Base-by-base conservation (phyloP, 306 rosid genomes). In the Styphnolobium japonicum region DNA sequence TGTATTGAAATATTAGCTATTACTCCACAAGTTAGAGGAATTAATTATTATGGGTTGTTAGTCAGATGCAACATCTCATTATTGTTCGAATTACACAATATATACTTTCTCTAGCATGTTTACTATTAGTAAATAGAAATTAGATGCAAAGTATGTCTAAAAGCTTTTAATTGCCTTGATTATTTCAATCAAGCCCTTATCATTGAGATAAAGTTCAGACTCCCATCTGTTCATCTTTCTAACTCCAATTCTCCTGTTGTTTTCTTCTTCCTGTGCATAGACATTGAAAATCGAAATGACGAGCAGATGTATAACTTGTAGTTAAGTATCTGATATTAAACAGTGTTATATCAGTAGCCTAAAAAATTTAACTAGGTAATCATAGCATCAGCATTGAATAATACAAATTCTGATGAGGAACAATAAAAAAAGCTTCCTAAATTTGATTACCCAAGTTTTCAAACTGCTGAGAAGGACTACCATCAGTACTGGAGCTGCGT, bases 381-480 rank as follows among this genome's bases (percentile, higher is more conserved):
- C n/a, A 45, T 27, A 55, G 21, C 57, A 66, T 53, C 27, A 77
- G 9, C 45, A 40, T 16, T 22, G 52, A 37, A 57, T 11, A 16
- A 68, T 31, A 53, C 14, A 48, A n/a, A 15, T 37, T 52, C 34
- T 64, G 0, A 48, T 3, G 15, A 52, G 31, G 34, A 75, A 21
- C 36, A 58, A 7, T 39, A 7, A 46, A 57, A 46, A 67, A 46
- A 7, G 15, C 40, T 33, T 46, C 52, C n/a, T 67, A 27, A 76
- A 70, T 29, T 61, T 16, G 52, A 82, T 51, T 27, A 52, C 73
- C 73, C 16, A 49, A 69, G 67, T 45, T 51, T 42, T 82, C 43
- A 58, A 40, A 25, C 57, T 34, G 29, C 37, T 56, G 22, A 67
- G 36, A 58, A 5, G 40, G 57, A 67, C 34, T 27, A 75, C 27